phyloP scores from a whole-genome alignment of 2,329 filamentous ascomycete species.

The Conoideocrella luteorostrata region DNA sequence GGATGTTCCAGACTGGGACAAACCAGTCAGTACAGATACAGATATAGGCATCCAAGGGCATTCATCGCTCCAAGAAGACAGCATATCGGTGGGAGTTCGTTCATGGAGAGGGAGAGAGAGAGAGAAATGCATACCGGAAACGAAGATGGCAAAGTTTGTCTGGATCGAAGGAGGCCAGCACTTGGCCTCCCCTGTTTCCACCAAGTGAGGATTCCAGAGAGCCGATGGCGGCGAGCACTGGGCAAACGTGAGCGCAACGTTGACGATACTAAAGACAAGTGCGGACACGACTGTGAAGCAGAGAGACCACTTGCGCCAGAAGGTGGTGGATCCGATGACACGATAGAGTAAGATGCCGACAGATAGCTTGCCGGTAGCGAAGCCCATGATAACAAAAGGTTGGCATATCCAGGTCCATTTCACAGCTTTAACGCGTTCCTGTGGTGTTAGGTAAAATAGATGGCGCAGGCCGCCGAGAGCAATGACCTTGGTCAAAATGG shows the following conservation, averaged over 20 bases:
- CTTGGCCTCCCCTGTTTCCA: background rate
- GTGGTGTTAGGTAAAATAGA: background rate
- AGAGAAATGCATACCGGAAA: conserved; percentile 5
- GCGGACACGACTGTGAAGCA: background rate
- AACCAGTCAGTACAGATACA: background rate
- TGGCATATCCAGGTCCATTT: conserved; percentile 8
- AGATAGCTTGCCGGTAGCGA: conserved; percentile 7
- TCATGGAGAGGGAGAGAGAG: no score
- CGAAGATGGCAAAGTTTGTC: conserved; percentile 3
- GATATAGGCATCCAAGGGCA: no score
- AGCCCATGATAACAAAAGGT: conserved; percentile 7
- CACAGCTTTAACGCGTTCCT: background rate
- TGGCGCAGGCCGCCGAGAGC: conserved; percentile 4
- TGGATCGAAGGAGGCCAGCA: conserved; percentile 1
- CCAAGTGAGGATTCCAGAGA: conserved; percentile 1
- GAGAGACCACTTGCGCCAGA: conserved; percentile 7
- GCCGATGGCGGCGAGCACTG: conserved; percentile 7
- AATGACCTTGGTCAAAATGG: background rate
- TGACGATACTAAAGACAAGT: background rate
- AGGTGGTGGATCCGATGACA: conserved; percentile 5
- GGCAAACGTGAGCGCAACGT: conserved; percentile 4
- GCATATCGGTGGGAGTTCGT: no score
- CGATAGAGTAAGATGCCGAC: conserved; percentile 6
- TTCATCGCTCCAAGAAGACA: no score
- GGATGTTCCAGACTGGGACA: conserved; percentile 6